Evolutionary conservation across 257 asterid species (phyloP).

Genomic region (Apocynum venetum): DNA sequence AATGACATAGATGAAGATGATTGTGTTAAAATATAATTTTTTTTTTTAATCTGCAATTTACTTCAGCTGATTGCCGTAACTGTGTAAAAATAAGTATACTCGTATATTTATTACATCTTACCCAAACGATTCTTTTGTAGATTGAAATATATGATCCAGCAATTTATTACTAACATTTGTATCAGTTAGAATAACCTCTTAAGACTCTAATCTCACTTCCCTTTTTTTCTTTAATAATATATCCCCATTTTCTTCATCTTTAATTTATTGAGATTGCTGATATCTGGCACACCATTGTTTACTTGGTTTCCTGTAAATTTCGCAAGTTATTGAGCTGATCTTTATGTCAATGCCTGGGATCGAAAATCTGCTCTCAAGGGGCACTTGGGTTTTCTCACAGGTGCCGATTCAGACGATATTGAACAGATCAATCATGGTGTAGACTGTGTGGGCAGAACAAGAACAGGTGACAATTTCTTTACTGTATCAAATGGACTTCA

Average conservation of each 20-base stretch:
- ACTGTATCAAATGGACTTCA: too few relatives aligned
- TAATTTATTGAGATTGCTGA: background rate
- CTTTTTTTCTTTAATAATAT: too few relatives aligned
- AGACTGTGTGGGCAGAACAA: background rate
- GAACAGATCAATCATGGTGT: too few relatives aligned
- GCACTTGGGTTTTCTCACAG: too few relatives aligned
- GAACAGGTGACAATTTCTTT: background rate
- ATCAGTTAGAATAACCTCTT: background rate
- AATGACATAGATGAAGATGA: conserved; percentile 50
- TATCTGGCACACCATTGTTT: background rate
- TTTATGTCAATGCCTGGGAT: too few relatives aligned
- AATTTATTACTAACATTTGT: background rate
- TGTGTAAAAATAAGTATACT: background rate
- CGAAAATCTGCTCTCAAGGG: too few relatives aligned
- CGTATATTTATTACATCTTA: background rate
- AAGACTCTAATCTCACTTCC: background rate
- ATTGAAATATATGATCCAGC: background rate
- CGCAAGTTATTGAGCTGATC: background rate
- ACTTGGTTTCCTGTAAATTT: background rate
- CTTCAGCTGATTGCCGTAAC: conserved; percentile 1
- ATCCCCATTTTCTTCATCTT: background rate
- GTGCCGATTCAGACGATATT: too few relatives aligned
- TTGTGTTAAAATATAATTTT: conserved; percentile 43
- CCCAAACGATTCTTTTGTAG: background rate
- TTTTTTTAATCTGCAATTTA: background rate